Evolutionary conservation across 257 asterid species (phyloP), one percentile per base, ranked within the genome.

Genomic region (Pogostemon cablin): DNA sequence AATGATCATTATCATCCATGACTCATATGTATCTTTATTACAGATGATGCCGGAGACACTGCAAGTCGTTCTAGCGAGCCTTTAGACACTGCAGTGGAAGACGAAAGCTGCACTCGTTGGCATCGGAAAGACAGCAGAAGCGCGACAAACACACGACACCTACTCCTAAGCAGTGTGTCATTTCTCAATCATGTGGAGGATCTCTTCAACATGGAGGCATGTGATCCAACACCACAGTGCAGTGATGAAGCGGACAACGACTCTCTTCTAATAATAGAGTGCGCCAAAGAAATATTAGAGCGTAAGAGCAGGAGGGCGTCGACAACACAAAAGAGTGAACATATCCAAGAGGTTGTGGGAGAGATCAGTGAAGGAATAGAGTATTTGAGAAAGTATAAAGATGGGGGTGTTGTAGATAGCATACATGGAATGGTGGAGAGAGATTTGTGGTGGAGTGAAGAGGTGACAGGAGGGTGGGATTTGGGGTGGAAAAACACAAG

Each of bases 281-380:
- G 82, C 54, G 88, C 86, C 34, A 68, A 76, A 52, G 88, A 85
- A 47, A 62, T 85, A 63, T 58, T 85, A 68, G 74, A 79, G 60
- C 75, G 67, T 43, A 85, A 83, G 69, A 78, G 82, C 78, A 25
- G 32, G 32, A 25, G 32, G 32, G 32, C 32, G 32, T 25, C 32
- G 32, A 25, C 32, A 25, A 25, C 32, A 25, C 52, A 67, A 58
- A 60, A 9, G 54, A 9, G 11, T 3, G 54, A 49, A 39, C 68
- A 81, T 7, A 72, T 77, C 11, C 86, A 79, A 39, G 66, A 73
- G 59, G 71, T 83, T 71, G 78, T 77, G 56, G 74, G 12, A 7
- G 88, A 79, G 68, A 77, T 81, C 43, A 75, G 74, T 58, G 79
- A 75, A n/a, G 80, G 70, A 73, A 79, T 85, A 56, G 84, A 86